phyloP scores from a whole-genome alignment of 176 grass and related monocot genomes.

The Juncus effusus region DNA sequence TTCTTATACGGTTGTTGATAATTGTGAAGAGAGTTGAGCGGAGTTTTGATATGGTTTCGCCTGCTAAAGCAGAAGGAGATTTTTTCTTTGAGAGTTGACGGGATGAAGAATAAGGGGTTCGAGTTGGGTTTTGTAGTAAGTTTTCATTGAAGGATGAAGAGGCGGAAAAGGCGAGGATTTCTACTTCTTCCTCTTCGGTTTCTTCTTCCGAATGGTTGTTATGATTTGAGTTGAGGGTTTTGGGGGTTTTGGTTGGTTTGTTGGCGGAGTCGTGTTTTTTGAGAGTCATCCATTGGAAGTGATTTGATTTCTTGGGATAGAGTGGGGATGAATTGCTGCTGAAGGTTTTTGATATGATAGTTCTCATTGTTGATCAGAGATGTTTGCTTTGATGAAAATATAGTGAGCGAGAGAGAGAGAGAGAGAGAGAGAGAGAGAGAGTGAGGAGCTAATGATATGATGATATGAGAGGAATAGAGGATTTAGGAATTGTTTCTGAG shows the following conservation, averaged over 20 bases:
- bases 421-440: conserved; percentile 5
- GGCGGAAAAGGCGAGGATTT: conserved; percentile 23
- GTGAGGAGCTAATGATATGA: conserved; percentile 22
- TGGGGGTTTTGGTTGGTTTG: conserved; percentile 9
- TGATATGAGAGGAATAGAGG: conserved; percentile 10
- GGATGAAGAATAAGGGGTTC: neutral
- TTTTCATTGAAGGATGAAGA: conserved; percentile 22
- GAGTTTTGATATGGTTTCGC: conserved; percentile 46
- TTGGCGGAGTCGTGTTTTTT: conserved; percentile 23
- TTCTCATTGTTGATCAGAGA: conserved; percentile 16
- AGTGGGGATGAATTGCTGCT: conserved; percentile 19
- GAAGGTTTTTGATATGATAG: conserved; percentile 33
- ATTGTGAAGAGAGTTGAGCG: conserved; percentile 57
- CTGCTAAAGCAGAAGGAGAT: neutral
- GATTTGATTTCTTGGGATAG: conserved; percentile 18
- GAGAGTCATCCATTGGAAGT: conserved; percentile 28
- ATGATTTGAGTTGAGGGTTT: neutral
- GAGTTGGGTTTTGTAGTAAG: neutral
- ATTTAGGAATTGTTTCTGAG: neutral
- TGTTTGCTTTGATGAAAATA: conserved; percentile 11
- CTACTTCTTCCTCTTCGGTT: conserved; percentile 21
- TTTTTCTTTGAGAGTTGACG: conserved; percentile 8
- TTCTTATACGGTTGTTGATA: conserved; percentile 41
- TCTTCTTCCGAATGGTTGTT: neutral
- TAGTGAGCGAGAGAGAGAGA: conserved; percentile 4